Evolutionary conservation across 805 yeast genomes (phyloP), one percentile per base, ranked within the genome.

Genomic region (Teunomyces gatunensis): DNA sequence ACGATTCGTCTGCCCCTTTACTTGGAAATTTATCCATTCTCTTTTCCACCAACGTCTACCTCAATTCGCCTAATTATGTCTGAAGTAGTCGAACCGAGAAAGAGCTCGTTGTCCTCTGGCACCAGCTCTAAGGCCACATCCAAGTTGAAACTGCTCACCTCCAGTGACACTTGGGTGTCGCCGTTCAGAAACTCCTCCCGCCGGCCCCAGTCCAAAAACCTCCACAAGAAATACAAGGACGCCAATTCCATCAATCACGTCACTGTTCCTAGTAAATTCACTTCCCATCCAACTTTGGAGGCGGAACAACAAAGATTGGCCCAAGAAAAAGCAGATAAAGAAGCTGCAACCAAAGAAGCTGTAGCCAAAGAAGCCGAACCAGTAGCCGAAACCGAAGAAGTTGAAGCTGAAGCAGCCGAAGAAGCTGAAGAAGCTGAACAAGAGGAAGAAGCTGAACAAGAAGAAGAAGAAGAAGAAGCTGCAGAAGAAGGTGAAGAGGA

Each of bases 251-350:
- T 72, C 41, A 58, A 60, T 21, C 58, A 61, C 25, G 51, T 73
- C 34, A 63, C 54, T 35, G 74, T 73, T 21, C 77, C 77, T 25
- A 65, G 64, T 58, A 71, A 69, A 54, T 73, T 69, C 48, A 56
- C 74, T 6, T 21, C 40, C 18, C 40, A 37, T 21, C 40, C 40
- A 23, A 23, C 28, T 6, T 37, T 37, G 40, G 40, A 37, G 18
- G 40, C 40, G 2, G 40, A 37, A 23, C 28, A 37, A 9, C 21
- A 37, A 23, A 44, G 45, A 40, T 44, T 49, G 17, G 42, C 34
- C 10, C 21, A 35, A 5, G 23, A 35, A n/a, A 20, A 17, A 3
- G 39, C 39, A 4, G 27, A 17, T 13, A 39, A 34, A 25, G 47
- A 40, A 15, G 36, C 34, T 5, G 42, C 41, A 13, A 46, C 34